Conservation (phyloP, 768 basidiomycete genomes). For the Amanita thiersii region DNA sequence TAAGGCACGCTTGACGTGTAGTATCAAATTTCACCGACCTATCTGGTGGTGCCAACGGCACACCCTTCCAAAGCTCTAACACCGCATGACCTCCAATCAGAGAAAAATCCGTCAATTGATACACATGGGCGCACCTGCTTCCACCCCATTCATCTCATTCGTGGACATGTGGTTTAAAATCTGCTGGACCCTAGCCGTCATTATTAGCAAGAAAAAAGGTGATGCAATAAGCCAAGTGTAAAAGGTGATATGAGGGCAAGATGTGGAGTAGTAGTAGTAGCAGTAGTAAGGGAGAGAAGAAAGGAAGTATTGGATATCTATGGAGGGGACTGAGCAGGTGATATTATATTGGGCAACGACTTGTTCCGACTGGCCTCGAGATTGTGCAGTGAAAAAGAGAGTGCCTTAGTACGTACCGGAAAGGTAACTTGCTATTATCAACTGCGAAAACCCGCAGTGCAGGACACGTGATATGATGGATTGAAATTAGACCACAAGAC, state of each 20-base stretch:
- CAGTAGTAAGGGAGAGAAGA: too few relatives aligned
- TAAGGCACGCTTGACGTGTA: neutral
- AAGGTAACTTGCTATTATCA: too few relatives aligned
- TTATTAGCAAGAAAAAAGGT: slow-evolving; percentile 18
- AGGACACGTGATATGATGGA: too few relatives aligned
- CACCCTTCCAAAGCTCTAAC: slow-evolving; percentile 64
- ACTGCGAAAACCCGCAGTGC: too few relatives aligned
- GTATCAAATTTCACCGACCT: slow-evolving; percentile 35
- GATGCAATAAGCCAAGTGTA: slow-evolving; percentile 4
- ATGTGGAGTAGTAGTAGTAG: too few relatives aligned
- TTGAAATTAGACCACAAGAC: too few relatives aligned
- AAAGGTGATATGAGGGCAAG: slow-evolving; percentile 9
- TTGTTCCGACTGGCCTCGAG: too few relatives aligned
- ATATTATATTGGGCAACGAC: too few relatives aligned
- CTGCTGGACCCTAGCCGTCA: slow-evolving; percentile 56
- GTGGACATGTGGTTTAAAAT: slow-evolving; percentile 43
- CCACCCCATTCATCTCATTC: slow-evolving; percentile 44
- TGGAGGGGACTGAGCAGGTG: too few relatives aligned
- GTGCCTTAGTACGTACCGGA: too few relatives aligned
- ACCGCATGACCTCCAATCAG: slow-evolving; percentile 10
- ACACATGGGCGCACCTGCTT: slow-evolving; percentile 36
- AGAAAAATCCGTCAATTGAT: slow-evolving; percentile 6
- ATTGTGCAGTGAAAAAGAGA: too few relatives aligned
- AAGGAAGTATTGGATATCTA: too few relatives aligned
- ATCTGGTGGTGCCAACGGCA: slow-evolving; percentile 81